Evolutionary conservation across 1,139 yeast species (phyloP), one percentile per base, ranked within the genome.

Genomic region (Keqinozyma sinolaborantium): DNA sequence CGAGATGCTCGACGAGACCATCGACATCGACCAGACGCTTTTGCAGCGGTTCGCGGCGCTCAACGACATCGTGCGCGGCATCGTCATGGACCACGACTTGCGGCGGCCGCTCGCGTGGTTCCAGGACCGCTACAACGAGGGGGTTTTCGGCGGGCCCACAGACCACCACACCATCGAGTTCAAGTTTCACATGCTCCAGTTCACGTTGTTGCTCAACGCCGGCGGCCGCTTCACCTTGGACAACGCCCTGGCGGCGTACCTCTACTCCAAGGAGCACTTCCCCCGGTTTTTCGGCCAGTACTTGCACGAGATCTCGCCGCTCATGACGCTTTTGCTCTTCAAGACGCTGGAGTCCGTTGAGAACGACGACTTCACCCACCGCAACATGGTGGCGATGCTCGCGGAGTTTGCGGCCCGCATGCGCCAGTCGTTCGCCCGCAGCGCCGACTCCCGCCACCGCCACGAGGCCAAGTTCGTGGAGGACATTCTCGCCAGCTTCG

Each of bases 161-260:
- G 42, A 40, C 20, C 34, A 31, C 19, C 48, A 48, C 29, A 31
- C 32, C 16, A 50, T 82, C 25, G 86, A 79, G 52, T 81, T 82
- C 58, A 70, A 72, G 43, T 63, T 83, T 38, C 88, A 82, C 54
- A 69, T 75, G 49, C 60, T 80, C 15, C 79, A 81, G 45, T 83
- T 73, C 44, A 54, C 60, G 3, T 52, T 72, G 26, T 48, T 73
- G 3, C 61, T 75, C 31, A 60, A 60, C 31, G 35, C 38, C 4
- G 31, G 25, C 9, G 34, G 35, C 3, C 32, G 41, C 1, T 45
- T 45, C 29, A 36, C 44, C 4, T 29, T 53, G 13, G 59, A 60
- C 26, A 48, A 46, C 35, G 60, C 68, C 0, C 52, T 60, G 24
- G 56, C 55, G 8, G 86, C 87, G 1, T 69, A 76, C 44, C 44